Conservation (phyloP, 129 eudicot genomes). For the carrot (Daucus carota) region DNA sequence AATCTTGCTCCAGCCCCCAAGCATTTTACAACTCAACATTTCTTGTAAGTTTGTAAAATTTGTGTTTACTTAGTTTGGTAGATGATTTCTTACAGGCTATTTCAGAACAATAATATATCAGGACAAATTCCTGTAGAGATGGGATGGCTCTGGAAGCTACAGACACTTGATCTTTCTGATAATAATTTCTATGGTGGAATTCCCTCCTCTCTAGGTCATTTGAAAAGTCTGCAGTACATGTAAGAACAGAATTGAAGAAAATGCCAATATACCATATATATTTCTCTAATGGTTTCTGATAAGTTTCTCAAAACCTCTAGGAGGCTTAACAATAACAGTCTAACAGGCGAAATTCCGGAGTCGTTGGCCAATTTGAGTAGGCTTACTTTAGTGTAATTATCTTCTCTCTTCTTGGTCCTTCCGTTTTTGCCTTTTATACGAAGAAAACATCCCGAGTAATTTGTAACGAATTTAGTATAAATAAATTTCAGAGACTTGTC, state of each 20-base stretch:
- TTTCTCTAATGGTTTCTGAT: conserved; percentile 14
- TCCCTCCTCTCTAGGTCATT: conserved; percentile 61
- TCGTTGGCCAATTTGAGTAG: conserved; percentile 56
- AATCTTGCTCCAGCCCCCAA: too few relatives aligned
- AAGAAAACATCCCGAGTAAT: background rate
- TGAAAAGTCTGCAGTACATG: conserved; percentile 70
- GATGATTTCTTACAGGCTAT: conserved; percentile 40
- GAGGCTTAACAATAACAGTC: conserved; percentile 80
- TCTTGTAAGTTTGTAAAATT: background rate
- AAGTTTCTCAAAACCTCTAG: conserved; percentile 23
- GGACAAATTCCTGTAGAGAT: conserved; percentile 68
- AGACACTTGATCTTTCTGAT: conserved; percentile 85
- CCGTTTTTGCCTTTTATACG: background rate
- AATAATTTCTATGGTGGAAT: conserved; percentile 53
- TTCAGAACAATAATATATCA: conserved; percentile 77
- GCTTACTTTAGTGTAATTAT: conserved; percentile 62
- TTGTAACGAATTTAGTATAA: conserved; percentile 7
- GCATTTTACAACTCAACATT: too few relatives aligned
- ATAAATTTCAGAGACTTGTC: conserved; percentile 63
- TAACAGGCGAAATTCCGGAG: conserved; percentile 58
- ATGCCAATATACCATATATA: background rate
- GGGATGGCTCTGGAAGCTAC: conserved; percentile 66
- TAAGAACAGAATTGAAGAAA: conserved; percentile 26
- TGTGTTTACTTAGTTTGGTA: background rate
- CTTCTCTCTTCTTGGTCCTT: background rate